Percentiles rank a stretch among this genome's conserved stretches.
phyloP scores from a whole-genome alignment of 495 filamentous ascomycete genomes.

The Lophium mytilinum region DNA sequence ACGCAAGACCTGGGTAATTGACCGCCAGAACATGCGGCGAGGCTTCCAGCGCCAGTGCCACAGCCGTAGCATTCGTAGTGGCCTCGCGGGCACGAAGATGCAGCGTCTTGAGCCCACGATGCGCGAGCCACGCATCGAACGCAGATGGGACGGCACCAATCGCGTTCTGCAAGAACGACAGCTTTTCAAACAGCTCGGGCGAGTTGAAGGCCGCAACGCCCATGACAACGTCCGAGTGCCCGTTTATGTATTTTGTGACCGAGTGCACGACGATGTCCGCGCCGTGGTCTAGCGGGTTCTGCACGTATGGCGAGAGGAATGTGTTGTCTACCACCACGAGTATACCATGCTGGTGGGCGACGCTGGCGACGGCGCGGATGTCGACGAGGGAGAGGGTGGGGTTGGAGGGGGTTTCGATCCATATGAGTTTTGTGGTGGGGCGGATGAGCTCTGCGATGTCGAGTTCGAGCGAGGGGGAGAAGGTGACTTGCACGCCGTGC shows the following conservation, averaged over 20 bases:
- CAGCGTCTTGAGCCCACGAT: constrained; percentile 93
- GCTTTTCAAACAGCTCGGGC: constrained; percentile 61
- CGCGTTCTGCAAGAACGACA: constrained; percentile 92
- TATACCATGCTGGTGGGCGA: constrained; percentile 82
- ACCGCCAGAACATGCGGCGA: constrained; percentile 79
- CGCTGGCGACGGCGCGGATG: constrained; percentile 71
- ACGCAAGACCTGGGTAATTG: constrained; percentile 88
- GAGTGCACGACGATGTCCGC: constrained; percentile 98
- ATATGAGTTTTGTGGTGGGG: constrained; percentile 80
- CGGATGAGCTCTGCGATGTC: constrained; percentile 77
- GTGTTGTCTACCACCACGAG: constrained; percentile 98
- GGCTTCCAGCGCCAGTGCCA: constrained; percentile 67
- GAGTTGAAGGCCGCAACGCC: constrained; percentile 94
- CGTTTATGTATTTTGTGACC: constrained; percentile 99
- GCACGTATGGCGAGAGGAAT: constrained; percentile 90
- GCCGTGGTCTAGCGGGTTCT: constrained; percentile 91
- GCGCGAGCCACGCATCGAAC: constrained; percentile 99
- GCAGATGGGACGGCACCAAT: constrained; percentile 90
- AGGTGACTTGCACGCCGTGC: constrained; percentile 90
- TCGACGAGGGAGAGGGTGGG: constrained; percentile 88
- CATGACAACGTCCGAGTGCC: constrained; percentile 97
- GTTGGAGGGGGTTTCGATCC: constrained; percentile 95
- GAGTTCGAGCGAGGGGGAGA: constrained; percentile 81
- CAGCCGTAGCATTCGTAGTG: constrained; percentile 65
- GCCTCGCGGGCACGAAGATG: constrained; percentile 86